Percentiles rank a stretch among this genome's conserved stretches.
These are phyloP conservation scores for Malassezia psittaci DNA, from an alignment of 1,284 basidiomycete genomes.

Conservation along the genomic window DNA sequence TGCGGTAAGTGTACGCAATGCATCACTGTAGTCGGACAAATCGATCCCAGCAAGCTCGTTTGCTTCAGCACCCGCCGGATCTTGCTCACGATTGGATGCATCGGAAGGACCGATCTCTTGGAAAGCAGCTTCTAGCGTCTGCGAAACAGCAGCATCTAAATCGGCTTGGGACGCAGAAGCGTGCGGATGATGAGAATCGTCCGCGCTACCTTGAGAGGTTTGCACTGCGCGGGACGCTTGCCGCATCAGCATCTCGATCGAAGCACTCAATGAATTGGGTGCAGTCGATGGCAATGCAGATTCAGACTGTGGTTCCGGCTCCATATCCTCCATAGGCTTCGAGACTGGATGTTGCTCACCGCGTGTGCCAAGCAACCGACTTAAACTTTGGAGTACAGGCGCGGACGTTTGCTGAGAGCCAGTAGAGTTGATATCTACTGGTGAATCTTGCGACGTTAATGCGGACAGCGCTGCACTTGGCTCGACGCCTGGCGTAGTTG, in stretches of 20 bases:
- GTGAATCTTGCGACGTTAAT: neutral
- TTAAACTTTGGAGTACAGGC: slow-evolving; percentile 17
- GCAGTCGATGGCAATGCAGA: slow-evolving; percentile 6
- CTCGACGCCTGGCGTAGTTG: neutral
- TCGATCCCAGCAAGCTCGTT: slow-evolving; percentile 25
- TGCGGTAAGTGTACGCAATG: slow-evolving; percentile 31
- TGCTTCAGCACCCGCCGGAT: neutral
- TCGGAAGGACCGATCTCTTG: slow-evolving; percentile 24
- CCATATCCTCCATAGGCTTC: neutral
- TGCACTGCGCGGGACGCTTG: slow-evolving; percentile 11
- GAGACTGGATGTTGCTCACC: neutral
- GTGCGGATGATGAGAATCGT: neutral
- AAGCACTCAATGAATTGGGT: slow-evolving; percentile 12
- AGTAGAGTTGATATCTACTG: neutral
- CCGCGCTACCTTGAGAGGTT: neutral
- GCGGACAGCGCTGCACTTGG: neutral
- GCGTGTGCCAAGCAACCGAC: slow-evolving; percentile 9
- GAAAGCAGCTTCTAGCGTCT: slow-evolving; percentile 33
- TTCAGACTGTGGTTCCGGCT: neutral
- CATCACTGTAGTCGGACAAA: slow-evolving; percentile 32
- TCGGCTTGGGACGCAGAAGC: slow-evolving; percentile 20
- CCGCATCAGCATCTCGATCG: slow-evolving; percentile 15
- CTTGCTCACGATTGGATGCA: neutral
- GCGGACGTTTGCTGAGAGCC: slow-evolving; percentile 2
- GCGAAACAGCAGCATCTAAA: slow-evolving; percentile 30